Percentiles rank a stretch among this genome's conserved stretches.
Conservation (phyloP, 768 basidiomycete genomes). For the Lactifluus subvellereus region DNA sequence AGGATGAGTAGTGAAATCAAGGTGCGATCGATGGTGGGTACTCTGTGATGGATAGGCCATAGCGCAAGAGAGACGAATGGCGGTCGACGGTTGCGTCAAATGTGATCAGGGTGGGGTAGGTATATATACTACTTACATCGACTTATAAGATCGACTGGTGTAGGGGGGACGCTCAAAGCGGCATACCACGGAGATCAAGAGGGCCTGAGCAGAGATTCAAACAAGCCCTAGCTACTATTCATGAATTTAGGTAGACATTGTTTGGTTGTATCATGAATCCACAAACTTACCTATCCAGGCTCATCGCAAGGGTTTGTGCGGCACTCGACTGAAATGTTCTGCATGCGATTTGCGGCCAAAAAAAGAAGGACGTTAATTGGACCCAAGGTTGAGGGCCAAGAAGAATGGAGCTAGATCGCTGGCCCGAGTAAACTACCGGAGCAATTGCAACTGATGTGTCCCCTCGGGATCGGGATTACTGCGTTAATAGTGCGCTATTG, state of each 20-base stretch:
- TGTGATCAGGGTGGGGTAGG: slow-evolving; percentile 3
- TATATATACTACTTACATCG: slow-evolving; percentile 23
- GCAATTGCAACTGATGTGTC: slow-evolving; percentile 5
- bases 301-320: slow-evolving; percentile 12
- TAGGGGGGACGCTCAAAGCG: slow-evolving; percentile 11
- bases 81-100: slow-evolving; percentile 5
- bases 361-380: slow-evolving; percentile 2
- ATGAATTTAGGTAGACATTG: slow-evolving; percentile 24
- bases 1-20: slow-evolving; percentile 20
- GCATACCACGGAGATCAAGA: slow-evolving; percentile 17
- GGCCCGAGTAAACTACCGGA: slow-evolving; percentile 4
- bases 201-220: slow-evolving; percentile 5
- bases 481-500: slow-evolving; percentile 9
- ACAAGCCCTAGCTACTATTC: slow-evolving; percentile 16
- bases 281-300: slow-evolving; percentile 19
- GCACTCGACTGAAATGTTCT: not conserved
- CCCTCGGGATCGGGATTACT: slow-evolving; percentile 19
- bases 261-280: slow-evolving; percentile 13
- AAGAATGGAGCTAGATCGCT: slow-evolving; percentile 22
- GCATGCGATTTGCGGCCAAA: slow-evolving; percentile 13
- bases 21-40: slow-evolving; percentile 12
- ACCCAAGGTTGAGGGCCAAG: slow-evolving; percentile 2
- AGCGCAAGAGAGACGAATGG: not conserved
- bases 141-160: slow-evolving; percentile 12
- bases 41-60: slow-evolving; percentile 21